Conservation (phyloP, 1,139 yeast species). For the Hyphopichia burtonii region DNA sequence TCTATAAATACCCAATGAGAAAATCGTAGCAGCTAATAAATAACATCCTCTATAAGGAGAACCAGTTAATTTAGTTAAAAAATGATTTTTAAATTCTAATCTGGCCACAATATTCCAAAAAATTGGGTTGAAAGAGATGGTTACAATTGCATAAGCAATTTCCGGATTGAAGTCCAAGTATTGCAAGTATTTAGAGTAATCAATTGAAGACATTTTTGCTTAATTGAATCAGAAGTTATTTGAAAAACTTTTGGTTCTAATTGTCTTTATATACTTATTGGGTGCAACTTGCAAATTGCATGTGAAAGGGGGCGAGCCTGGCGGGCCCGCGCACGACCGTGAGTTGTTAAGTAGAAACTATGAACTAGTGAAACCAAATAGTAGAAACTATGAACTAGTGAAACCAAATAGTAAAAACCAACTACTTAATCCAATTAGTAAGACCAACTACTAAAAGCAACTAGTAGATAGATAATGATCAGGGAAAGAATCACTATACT, state of each 20-base stretch:
- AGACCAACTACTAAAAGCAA: no score
- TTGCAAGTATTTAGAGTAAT: conserved; percentile 14
- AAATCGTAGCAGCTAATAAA: conserved; percentile 74
- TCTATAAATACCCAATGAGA: conserved; percentile 77
- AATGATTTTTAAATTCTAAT: conserved; percentile 71
- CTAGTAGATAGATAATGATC: no score
- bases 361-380: no score
- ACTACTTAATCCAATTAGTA: no score
- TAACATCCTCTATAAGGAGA: conserved; percentile 77
- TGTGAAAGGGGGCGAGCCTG: no score
- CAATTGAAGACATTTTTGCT: no score
- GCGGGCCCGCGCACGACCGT: no score
- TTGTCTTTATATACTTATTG: not conserved
- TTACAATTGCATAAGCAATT: conserved; percentile 42
- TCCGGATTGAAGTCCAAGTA: conserved; percentile 23
- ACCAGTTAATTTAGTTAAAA: conserved; percentile 73
- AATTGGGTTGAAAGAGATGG: conserved; percentile 86
- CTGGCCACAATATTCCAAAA: conserved; percentile 96
- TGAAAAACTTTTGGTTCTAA: not conserved
- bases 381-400: no score
- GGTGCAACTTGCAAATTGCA: not conserved
- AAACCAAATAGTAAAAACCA: no score
- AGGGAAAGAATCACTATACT: conserved; percentile 37
- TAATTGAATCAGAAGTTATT: no score
- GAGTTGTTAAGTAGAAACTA: no score